These are phyloP conservation scores for Neurospora sp. DNA, from an alignment of 495 filamentous ascomycete species.

Conservation along the genomic window DNA sequence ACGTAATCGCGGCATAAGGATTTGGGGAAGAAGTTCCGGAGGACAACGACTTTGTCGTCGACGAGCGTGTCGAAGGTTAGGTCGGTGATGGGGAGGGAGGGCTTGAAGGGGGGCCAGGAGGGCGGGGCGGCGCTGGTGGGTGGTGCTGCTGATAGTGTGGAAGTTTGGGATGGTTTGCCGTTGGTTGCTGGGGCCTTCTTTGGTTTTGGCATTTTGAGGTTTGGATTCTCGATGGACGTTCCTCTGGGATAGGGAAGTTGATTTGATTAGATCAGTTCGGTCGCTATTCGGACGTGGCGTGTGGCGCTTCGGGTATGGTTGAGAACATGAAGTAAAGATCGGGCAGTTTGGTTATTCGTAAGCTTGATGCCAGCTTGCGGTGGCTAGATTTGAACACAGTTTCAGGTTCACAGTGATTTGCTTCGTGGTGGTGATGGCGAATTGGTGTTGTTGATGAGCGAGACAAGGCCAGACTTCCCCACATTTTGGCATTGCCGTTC, in stretches of 20 bases:
- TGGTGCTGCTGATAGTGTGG: not conserved
- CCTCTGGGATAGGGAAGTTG: not conserved
- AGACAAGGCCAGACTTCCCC: not conserved
- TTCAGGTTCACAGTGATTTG: not conserved
- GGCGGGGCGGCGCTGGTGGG: conserved; percentile 24
- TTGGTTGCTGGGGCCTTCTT: not conserved
- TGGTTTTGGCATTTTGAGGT: not conserved
- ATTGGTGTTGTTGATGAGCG: not conserved
- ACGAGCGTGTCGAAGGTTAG: conserved; percentile 48
- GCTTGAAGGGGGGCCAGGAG: conserved; percentile 71
- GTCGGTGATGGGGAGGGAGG: conserved; percentile 56
- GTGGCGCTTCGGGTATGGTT: not conserved
- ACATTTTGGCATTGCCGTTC: not conserved
- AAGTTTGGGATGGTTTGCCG: not conserved
- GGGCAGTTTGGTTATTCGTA: not conserved
- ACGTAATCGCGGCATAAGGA: conserved; percentile 74
- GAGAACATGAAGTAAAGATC: not conserved
- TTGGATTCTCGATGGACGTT: not conserved
- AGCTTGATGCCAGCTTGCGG: not conserved
- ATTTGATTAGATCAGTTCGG: not conserved
- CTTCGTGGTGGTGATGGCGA: not conserved
- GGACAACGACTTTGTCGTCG: conserved; percentile 59
- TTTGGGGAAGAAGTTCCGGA: conserved; percentile 70
- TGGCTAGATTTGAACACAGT: not conserved
- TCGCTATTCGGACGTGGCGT: not conserved